phyloP scores from a whole-genome alignment of 2,329 filamentous ascomycete genomes.

The Daldinia sp. region DNA sequence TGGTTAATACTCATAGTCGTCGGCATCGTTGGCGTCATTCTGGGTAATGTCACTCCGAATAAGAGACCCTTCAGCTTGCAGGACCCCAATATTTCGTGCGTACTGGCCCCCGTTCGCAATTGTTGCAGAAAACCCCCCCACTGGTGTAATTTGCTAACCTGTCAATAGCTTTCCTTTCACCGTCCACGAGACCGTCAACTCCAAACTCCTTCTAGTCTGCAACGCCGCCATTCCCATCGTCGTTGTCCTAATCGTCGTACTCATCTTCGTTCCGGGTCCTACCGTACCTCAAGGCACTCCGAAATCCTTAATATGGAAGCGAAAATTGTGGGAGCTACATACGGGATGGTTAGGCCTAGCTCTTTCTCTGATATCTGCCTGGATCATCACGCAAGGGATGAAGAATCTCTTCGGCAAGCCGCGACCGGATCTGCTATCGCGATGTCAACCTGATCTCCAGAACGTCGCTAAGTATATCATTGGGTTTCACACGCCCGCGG shows the following conservation, averaged over 20 bases:
- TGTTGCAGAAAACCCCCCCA: constrained; percentile 6
- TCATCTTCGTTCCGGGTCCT: constrained; percentile 79
- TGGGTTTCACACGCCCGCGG: constrained; percentile 55
- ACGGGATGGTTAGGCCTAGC: constrained; percentile 85
- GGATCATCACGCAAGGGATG: constrained; percentile 85
- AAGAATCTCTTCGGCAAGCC: constrained; percentile 80
- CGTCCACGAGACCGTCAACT: constrained; percentile 77
- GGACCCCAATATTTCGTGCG: constrained; percentile 80
- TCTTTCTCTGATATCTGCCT: constrained; percentile 77
- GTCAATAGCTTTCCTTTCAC: constrained; percentile 74
- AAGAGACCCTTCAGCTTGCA: constrained; percentile 77
- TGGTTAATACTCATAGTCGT: constrained; percentile 76
- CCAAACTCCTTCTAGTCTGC: constrained; percentile 73
- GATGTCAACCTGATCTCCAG: constrained; percentile 80
- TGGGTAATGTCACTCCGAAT: constrained; percentile 72
- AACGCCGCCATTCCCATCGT: constrained; percentile 72
- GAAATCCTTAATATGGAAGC: constrained; percentile 75
- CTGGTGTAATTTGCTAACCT: constrained; percentile 20
- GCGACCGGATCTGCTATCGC: constrained; percentile 83
- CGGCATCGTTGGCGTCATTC: constrained; percentile 68
- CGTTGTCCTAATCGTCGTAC: constrained; percentile 75
- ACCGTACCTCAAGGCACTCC: constrained; percentile 74
- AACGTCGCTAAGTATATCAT: constrained; percentile 72
- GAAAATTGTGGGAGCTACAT: constrained; percentile 93
- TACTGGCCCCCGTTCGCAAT: constrained; percentile 32